phyloP scores from a whole-genome alignment of 257 asterid species.

The Ocimum tenuiflorum region DNA sequence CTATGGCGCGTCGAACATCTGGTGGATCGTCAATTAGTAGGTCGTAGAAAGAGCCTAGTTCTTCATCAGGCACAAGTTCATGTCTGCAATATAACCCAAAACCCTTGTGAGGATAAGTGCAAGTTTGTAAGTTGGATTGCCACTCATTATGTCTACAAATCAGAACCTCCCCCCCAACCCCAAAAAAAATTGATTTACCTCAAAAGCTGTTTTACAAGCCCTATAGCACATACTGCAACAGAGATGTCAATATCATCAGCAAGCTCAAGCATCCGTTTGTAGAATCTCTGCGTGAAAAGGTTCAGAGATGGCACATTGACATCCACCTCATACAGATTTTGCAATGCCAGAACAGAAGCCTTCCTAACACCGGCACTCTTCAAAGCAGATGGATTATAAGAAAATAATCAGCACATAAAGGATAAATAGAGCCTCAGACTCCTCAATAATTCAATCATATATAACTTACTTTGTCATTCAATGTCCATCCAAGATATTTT shows the following conservation, averaged over 20 bases:
- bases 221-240: slow-evolving; percentile 97
- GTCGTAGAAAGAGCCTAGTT: slow-evolving; percentile 90
- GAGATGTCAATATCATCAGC: slow-evolving; percentile 97
- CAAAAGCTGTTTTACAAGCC: slow-evolving; percentile 86
- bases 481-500: slow-evolving; percentile 98
- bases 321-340: slow-evolving; percentile 86
- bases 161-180: too few relatives aligned
- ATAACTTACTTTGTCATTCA: slow-evolving; percentile 85
- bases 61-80: slow-evolving; percentile 97
- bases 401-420: slow-evolving; percentile 21
- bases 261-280: slow-evolving; percentile 88
- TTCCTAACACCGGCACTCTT: slow-evolving; percentile 96
- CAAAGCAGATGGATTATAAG: slow-evolving; percentile 18
- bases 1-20: slow-evolving; percentile 90
- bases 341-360: slow-evolving; percentile 84
- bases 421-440: slow-evolving; percentile 8
- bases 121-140: not conserved
- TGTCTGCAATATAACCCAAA: slow-evolving; percentile 52
- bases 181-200: slow-evolving; percentile 57
- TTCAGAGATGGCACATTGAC: slow-evolving; percentile 95
- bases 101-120: slow-evolving; percentile 20
- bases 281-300: slow-evolving; percentile 90
- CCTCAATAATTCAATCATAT: not conserved
- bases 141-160: too few relatives aligned
- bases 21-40: slow-evolving; percentile 93